phyloP scores from a whole-genome alignment of 768 basidiomycete species.

The Suillus spraguei region DNA sequence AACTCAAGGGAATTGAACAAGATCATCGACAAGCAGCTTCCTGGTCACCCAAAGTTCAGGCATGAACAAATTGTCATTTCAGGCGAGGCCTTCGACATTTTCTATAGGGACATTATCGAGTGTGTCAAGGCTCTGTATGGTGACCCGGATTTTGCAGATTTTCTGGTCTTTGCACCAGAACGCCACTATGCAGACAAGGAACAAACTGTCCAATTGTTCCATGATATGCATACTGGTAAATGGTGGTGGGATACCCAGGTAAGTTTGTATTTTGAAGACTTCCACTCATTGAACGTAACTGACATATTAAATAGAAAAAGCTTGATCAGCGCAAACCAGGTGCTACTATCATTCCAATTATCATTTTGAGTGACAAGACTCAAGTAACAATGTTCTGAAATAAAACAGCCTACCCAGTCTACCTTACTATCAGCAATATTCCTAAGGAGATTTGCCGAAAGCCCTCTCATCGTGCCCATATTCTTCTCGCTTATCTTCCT shows the following conservation, averaged over 20 bases:
- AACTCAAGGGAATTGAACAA: not conserved
- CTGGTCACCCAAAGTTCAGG: not conserved
- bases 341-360: not conserved
- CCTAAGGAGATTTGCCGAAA: not conserved
- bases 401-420: not conserved
- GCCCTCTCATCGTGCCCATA: not conserved
- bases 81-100: not conserved
- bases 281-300: not conserved
- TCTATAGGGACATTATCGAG: not conserved
- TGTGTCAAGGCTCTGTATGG: not conserved
- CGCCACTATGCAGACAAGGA: not conserved
- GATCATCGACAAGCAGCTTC: not conserved
- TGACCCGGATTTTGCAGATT: not conserved
- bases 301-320: not conserved
- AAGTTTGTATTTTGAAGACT: not conserved
- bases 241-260: slow-evolving; percentile 1
- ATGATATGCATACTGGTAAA: not conserved
- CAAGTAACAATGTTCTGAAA: not conserved
- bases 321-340: not conserved
- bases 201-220: not conserved
- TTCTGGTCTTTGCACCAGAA: not conserved
- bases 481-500: not conserved
- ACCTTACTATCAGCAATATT: not conserved
- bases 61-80: not conserved
- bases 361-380: not conserved